Conservation (phyloP, 1,284 basidiomycete species). For the Papiliotrema laurentii region DNA sequence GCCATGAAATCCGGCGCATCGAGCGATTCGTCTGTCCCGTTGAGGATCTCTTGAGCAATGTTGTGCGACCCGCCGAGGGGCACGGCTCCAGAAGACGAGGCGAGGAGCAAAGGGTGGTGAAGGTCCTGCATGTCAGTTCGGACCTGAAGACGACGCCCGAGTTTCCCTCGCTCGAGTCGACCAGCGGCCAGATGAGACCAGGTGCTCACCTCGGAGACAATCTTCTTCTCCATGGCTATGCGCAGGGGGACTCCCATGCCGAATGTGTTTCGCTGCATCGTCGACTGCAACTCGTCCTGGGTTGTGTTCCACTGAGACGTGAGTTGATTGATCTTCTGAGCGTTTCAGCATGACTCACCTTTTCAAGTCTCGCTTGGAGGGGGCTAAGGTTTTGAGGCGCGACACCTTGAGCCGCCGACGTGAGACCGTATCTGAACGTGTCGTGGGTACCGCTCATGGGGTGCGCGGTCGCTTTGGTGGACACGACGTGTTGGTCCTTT, state of each 20-base stretch:
- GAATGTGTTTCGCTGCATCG: slow-evolving; percentile 75
- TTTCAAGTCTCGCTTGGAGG: slow-evolving; percentile 44
- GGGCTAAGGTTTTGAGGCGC: slow-evolving; percentile 30
- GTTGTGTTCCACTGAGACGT: slow-evolving; percentile 79
- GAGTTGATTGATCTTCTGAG: background rate
- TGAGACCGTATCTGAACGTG: slow-evolving; percentile 41
- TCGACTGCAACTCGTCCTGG: slow-evolving; percentile 80
- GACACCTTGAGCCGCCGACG: slow-evolving; percentile 34
- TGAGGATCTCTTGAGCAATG: slow-evolving; percentile 81
- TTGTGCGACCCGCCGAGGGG: slow-evolving; percentile 55
- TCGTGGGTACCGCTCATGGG: slow-evolving; percentile 42
- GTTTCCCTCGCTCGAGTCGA: background rate
- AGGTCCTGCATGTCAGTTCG: slow-evolving; percentile 18
- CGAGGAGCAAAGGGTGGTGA: slow-evolving; percentile 38
- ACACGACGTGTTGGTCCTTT: slow-evolving; percentile 34
- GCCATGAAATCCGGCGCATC: slow-evolving; percentile 67
- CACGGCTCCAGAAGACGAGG: slow-evolving; percentile 31
- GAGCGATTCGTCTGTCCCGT: slow-evolving; percentile 80
- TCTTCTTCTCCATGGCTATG: slow-evolving; percentile 87
- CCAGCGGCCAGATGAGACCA: too few species aligned
- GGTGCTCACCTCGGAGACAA: slow-evolving; percentile 69
- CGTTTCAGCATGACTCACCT: slow-evolving; percentile 25
- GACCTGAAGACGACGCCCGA: background rate
- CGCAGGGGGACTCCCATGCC: slow-evolving; percentile 86
- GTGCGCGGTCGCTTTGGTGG: slow-evolving; percentile 43